Base-by-base conservation (phyloP, 148 eudicot genomes). In the Rhododendron kiyosumense region DNA sequence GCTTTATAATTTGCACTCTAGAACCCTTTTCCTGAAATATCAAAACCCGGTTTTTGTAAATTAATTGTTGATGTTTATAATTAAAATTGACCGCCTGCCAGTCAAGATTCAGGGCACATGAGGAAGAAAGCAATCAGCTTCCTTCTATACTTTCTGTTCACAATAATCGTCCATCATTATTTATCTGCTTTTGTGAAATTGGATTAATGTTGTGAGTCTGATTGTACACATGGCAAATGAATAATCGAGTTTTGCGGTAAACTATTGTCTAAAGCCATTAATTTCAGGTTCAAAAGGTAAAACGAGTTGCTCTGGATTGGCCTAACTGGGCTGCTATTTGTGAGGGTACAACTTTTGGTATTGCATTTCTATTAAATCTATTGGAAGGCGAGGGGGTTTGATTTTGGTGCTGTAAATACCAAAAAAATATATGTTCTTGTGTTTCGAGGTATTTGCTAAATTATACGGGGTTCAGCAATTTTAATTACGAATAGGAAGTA, bases 271-370 rank as follows among this genome's bases (percentile, higher is more conserved):
- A 63, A 38, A 14, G 18, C 28, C 10, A 36, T 63, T 82, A 71
- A 7, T 89, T 76, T 84, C 85, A 71, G 57, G 81, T 77, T 51
- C 69, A 20, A 28, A 76, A 57, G 63, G 73, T 34, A 87, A 87
- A 76, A 69, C 34, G n/a, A 20, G n/a, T 79, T 51, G 65, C 63
- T 78, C 74, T 89, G 36, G 46, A 63, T 69, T 89, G 91, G 91
- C 20, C 67, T 26, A 43, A 1, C 36, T 88, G 91, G 52, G 88
- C 87, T 77, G 87, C 89, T 20, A 88, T 89, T 81, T 86, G 88
- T 82, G 14, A 43, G 32, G 91, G 91, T 15, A 54, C 85, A 41
- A 87, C 91, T 86, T 86, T 85, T 86, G 91, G 88, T 41, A 88
- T 89, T 76, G 89, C 85, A 22, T 88, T 85, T 86, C 88, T 89